These are phyloP conservation scores for Neofusicoccum laricinum DNA, from an alignment of 2,329 filamentous ascomycete species.

Conservation along the genomic window DNA sequence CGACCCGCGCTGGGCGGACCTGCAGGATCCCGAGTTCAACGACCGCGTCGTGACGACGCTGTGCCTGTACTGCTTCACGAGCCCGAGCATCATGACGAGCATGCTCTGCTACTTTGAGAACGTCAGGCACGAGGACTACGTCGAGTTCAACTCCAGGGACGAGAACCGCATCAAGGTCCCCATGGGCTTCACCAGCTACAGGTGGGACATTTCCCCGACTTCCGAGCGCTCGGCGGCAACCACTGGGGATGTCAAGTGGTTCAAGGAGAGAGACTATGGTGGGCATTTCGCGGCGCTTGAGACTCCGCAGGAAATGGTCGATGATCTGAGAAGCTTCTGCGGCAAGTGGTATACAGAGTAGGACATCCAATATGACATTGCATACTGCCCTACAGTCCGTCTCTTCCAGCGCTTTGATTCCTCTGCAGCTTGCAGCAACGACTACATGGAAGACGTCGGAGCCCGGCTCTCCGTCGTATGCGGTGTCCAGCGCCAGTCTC, in stretches of 20 bases:
- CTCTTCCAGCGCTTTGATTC: too few species aligned
- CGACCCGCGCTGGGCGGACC: constrained; percentile 27
- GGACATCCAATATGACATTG: not conserved
- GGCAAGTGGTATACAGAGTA: not conserved
- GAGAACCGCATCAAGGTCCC: constrained; percentile 38
- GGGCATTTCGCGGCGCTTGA: constrained; percentile 28
- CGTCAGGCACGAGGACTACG: constrained; percentile 37
- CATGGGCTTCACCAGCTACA: constrained; percentile 38
- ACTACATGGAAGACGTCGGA: too few species aligned
- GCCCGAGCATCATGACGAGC: constrained; percentile 34
- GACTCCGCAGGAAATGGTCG: constrained; percentile 25
- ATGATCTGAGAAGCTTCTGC: constrained; percentile 24
- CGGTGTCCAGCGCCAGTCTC: too few species aligned
- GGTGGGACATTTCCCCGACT: constrained; percentile 37
- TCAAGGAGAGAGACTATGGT: constrained; percentile 23
- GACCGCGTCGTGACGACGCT: constrained; percentile 24
- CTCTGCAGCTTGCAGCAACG: too few species aligned
- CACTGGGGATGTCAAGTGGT: constrained; percentile 38
- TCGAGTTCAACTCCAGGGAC: constrained; percentile 32
- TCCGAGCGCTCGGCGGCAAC: constrained; percentile 32
- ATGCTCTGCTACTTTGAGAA: constrained; percentile 41
- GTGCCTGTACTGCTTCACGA: constrained; percentile 38
- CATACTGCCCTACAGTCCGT: not conserved
- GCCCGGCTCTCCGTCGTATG: too few species aligned
- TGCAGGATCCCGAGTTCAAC: constrained; percentile 30